Conservation (phyloP, 108 stramenopile species). For the Nitzschia sp. region DNA sequence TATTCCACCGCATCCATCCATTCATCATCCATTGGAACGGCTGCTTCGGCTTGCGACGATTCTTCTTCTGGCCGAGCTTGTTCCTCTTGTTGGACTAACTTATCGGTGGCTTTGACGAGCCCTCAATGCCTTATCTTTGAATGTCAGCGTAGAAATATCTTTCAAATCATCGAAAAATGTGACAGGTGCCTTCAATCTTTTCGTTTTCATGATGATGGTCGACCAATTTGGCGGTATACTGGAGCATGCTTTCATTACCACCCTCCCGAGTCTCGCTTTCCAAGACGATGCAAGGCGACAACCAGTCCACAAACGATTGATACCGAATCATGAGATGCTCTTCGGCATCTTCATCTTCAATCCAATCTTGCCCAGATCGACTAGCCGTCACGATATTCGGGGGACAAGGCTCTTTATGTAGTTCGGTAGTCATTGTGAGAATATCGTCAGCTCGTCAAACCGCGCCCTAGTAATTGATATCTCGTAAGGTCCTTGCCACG, state of each 20-base stretch:
- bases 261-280: constrained; percentile 15
- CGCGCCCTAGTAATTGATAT: too few relatives aligned
- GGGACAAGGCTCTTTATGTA: constrained; percentile 39
- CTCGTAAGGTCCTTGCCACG: too few relatives aligned
- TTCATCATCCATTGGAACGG: too few relatives aligned
- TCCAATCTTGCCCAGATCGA: constrained; percentile 16
- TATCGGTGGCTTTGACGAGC: too few relatives aligned
- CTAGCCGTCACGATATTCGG: constrained; percentile 37
- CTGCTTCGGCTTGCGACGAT: too few relatives aligned
- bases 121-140: too few relatives aligned
- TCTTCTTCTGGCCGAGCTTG: too few relatives aligned
- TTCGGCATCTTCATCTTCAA: constrained; percentile 1
- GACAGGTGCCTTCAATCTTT: constrained; percentile 19
- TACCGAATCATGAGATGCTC: constrained; percentile 2
- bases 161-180: constrained; percentile 17
- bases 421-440: constrained; percentile 37
- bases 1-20: too few relatives aligned
- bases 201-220: constrained; percentile 25
- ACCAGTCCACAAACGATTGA: constrained; percentile 4
- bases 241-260: neutral
- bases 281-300: constrained; percentile 32
- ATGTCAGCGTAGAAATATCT: constrained; percentile 35
- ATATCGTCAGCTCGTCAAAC: too few relatives aligned
- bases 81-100: too few relatives aligned
- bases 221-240: constrained; percentile 24